Conservation (phyloP, 495 filamentous ascomycete genomes). For the Acidomyces sp. region DNA sequence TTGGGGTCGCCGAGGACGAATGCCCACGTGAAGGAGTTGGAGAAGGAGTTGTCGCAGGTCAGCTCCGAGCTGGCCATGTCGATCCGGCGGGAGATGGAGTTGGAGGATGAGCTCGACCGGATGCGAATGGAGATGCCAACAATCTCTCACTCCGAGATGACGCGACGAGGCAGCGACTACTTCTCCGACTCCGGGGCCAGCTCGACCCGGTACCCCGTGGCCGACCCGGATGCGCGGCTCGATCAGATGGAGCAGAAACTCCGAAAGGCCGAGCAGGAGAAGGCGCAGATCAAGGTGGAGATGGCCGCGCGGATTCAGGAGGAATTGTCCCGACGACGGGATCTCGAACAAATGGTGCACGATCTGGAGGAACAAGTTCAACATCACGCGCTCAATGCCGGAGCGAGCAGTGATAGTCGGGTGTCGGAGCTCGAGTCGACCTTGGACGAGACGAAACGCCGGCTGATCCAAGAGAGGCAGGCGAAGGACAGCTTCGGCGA, state of each 20-base stretch:
- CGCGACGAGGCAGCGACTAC: constrained; percentile 86
- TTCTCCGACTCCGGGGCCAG: constrained; percentile 92
- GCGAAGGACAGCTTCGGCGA: constrained; percentile 92
- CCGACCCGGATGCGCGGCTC: constrained; percentile 49
- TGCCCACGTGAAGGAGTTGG: constrained; percentile 58
- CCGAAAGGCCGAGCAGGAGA: constrained; percentile 79
- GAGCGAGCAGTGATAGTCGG: constrained; percentile 38
- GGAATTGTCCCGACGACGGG: constrained; percentile 59
- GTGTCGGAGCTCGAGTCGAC: constrained; percentile 63
- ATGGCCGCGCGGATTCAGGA: constrained; percentile 72
- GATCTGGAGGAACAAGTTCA: constrained; percentile 65
- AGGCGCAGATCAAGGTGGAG: constrained; percentile 72
- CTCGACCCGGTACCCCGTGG: constrained; percentile 56
- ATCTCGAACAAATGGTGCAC: constrained; percentile 68
- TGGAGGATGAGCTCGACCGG: constrained; percentile 85
- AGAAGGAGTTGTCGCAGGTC: constrained; percentile 85
- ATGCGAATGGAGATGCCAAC: constrained; percentile 54
- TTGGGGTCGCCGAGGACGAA: constrained; percentile 34
- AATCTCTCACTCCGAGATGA: constrained; percentile 28
- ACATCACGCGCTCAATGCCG: constrained; percentile 30
- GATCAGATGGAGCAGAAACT: constrained; percentile 78
- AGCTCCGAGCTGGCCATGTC: constrained; percentile 83
- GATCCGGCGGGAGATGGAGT: constrained; percentile 88
- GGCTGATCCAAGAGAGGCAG: constrained; percentile 71
- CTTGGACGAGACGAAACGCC: constrained; percentile 68